These are phyloP conservation scores for Diacronema lutheri DNA, from an alignment of 78 protist genomes.

Conservation along the genomic window DNA sequence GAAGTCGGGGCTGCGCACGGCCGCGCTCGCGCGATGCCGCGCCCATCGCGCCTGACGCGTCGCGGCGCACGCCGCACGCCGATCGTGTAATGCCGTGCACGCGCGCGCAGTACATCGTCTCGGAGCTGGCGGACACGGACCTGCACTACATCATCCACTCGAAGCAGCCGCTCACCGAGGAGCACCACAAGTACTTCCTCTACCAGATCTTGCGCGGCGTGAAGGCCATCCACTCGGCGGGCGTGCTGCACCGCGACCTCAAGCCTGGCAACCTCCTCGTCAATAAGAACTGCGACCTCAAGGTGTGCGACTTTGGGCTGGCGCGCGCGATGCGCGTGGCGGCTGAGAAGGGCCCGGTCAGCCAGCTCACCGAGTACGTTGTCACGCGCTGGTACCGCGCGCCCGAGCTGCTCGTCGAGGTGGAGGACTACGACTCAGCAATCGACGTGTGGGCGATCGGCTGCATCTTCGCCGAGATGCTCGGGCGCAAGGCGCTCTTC, in stretches of 20 bases:
- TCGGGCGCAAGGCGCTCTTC: slow-evolving; percentile 32
- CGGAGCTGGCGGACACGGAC: slow-evolving; percentile 96
- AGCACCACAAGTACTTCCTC: slow-evolving; percentile 90
- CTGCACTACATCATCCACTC: slow-evolving; percentile 83
- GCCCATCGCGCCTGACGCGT: no score
- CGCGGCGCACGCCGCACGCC: no score
- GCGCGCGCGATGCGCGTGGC: background rate
- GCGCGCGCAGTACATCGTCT: slow-evolving; percentile 29
- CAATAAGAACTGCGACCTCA: slow-evolving; percentile 90
- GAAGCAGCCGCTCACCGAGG: slow-evolving; percentile 74
- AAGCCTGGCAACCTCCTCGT: slow-evolving; percentile 94
- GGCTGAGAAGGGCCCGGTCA: background rate
- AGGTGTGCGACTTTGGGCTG: slow-evolving; percentile 71
- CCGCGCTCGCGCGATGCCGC: no score
- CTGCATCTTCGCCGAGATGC: slow-evolving; percentile 67
- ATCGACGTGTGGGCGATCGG: slow-evolving; percentile 70
- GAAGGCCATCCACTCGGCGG: slow-evolving; percentile 90
- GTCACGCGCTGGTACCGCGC: slow-evolving; percentile 79
- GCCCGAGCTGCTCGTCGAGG: slow-evolving; percentile 60
- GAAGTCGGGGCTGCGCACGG: no score
- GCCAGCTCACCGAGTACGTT: slow-evolving; percentile 58
- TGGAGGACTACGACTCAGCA: slow-evolving; percentile 6
- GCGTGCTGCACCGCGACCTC: slow-evolving; percentile 91
- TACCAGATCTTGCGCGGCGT: slow-evolving; percentile 68
- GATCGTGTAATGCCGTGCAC: no score